A percentile compares a stretch with the other conserved stretches of the same genome.
These are phyloP conservation scores for Puccinia hordei DNA, from an alignment of 1,284 basidiomycete genomes.

Conservation along the genomic window DNA sequence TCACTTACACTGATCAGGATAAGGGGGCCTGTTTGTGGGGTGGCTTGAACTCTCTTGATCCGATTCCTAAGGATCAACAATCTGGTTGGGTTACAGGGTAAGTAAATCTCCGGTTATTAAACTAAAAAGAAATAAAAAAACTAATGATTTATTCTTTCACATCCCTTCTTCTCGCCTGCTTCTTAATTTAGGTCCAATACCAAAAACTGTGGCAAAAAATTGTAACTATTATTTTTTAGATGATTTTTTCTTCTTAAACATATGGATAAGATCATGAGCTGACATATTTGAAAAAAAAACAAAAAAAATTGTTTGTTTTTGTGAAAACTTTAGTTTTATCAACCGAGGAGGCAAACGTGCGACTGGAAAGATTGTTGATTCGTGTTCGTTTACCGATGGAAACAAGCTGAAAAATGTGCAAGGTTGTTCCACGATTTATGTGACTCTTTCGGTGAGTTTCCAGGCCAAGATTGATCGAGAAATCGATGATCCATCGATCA, in stretches of 20 bases:
- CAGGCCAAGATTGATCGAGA: background rate
- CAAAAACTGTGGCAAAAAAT: background rate
- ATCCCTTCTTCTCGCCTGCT: no score
- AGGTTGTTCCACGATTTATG: slow-evolving; percentile 15
- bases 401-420: background rate
- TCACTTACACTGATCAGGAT: background rate
- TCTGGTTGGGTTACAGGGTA: background rate
- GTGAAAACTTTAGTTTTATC: background rate
- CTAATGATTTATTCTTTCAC: background rate
- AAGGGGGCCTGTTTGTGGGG: slow-evolving; percentile 1
- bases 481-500: no score
- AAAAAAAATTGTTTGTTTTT: no score
- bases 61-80: background rate
- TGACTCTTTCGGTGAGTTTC: background rate
- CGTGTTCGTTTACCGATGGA: background rate
- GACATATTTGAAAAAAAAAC: no score
- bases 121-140: background rate
- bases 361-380: background rate
- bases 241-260: background rate
- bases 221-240: background rate
- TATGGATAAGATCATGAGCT: no score
- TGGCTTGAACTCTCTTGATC: background rate
- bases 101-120: background rate
- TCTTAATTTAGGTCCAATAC: background rate
- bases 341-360: background rate